phyloP scores from a whole-genome alignment of 2,329 filamentous ascomycete species.

The Fusarium pilosicola region DNA sequence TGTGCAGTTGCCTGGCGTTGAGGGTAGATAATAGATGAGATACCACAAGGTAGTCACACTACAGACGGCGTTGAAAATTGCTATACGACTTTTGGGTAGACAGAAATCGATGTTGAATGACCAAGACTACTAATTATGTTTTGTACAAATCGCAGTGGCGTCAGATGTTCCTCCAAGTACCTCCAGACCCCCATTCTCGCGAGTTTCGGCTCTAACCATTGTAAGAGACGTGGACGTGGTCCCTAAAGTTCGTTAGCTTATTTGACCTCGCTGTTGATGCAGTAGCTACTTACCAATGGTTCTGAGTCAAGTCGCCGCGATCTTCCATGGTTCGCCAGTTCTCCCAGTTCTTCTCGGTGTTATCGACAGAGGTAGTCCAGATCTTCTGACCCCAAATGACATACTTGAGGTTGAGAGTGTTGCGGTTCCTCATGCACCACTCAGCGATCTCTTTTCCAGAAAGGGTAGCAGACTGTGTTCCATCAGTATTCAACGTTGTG shows the following conservation, averaged over 20 bases:
- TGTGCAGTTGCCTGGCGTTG: constrained; percentile 15
- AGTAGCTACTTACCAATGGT: constrained; percentile 52
- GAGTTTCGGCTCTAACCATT: constrained; percentile 18
- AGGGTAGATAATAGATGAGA: constrained; percentile 13
- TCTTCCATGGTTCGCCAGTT: constrained; percentile 57
- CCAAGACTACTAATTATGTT: not conserved
- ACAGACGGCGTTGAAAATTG: not conserved
- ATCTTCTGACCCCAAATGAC: constrained; percentile 63
- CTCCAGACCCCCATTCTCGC: not conserved
- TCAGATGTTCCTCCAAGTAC: not conserved
- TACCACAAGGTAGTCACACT: constrained; percentile 11
- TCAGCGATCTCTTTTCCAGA: constrained; percentile 57
- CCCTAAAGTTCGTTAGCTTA: constrained; percentile 24
- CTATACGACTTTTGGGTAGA: not conserved
- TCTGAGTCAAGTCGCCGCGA: constrained; percentile 52
- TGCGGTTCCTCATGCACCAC: constrained; percentile 59
- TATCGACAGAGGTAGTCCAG: constrained; percentile 53
- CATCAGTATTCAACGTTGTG: not conserved
- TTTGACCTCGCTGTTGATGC: not conserved
- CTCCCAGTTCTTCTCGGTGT: constrained; percentile 51
- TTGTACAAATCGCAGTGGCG: not conserved
- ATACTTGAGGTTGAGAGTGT: constrained; percentile 56
- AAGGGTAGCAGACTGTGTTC: constrained; percentile 47
- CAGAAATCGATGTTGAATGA: not conserved
- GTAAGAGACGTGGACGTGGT: constrained; percentile 45